Evolutionary conservation across 169 alveolate species (phyloP), one percentile per base, ranked within the genome.

Genomic region (Plasmodium cynomolgi): DNA sequence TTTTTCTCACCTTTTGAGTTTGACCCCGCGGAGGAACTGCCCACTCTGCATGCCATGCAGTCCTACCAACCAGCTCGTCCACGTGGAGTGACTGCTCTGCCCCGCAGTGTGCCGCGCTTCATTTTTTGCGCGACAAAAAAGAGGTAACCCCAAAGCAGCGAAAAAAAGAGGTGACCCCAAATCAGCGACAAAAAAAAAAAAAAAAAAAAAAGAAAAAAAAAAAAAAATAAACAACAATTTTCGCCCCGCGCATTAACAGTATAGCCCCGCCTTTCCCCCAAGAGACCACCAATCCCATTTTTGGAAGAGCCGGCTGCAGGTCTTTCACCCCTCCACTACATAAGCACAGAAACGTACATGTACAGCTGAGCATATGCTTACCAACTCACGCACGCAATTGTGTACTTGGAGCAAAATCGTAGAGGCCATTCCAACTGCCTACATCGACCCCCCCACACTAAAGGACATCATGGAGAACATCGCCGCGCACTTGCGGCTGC

Each of bases 401-500:
- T 9, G 17, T 9, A 9, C 17, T 41, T 41, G 11, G 54, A 0
- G 8, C 54, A 8, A 41, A 3, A 13, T 0, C 15, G 17, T 2
- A 41, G 54, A 8, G 54, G 17, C 2, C 54, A 9, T 9, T 2
- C 54, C 54, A 41, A 8, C 54, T 8, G 54, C 54, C 54, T 41
- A 41, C 54, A 41, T 41, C 54, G n/a, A n/a, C n/a, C n/a, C n/a
- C n/a, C n/a, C n/a, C n/a, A n/a, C 54, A 13, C 54, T 9, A 62
- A n/a, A 56, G 23, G 29, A 6, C 15, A 72, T 20, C 7, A 85
- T 85, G 93, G 81, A 85, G 73, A 74, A 85, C 79, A 15, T 58
- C 29, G 68, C 62, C 13, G 34, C 44, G 41, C 37, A 85, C 17
- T 77, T 85, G 20, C 79, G 62, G 41, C 29, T 26, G 20, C 37